Base-by-base conservation (phyloP, 257 asterid species). In the Salvia hispanica region DNA sequence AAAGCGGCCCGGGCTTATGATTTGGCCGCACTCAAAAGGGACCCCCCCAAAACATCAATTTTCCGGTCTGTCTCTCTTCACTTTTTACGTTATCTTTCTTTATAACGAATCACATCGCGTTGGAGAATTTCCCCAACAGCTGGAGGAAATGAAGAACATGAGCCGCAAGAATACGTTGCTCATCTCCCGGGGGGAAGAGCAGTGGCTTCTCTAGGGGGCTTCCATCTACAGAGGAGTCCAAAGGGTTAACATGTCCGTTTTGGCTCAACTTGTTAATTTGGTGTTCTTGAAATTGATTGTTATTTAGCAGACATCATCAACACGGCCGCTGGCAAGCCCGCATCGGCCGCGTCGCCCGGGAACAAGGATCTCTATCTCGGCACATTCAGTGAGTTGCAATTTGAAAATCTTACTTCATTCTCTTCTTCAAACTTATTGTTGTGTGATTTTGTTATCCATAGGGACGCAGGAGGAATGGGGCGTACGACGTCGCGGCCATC, bases 321-420 rank as follows among this genome's bases (percentile, higher is more conserved):
- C 99, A 94, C 55, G 99, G 99, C 13, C 82, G 99, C 28, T 94
- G 99, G 99, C 99, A 94, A 79, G 98, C 99, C 59, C 87, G 99
- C 36, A 95, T 95, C 0, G 99, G 99, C 80, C 87, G 99, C 3
- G 98, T 94, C 12, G 99, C 99, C n/a, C 0, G 99, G 99, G 25
- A 94, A 94, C 82, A 94, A 94, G 71, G 99, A 94, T 79, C 96
- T 94, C 40, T 94, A 94, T 67, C 88, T 94, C 3, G 99, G 99
- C 18, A 94, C 99, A 66, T 94, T 94, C 78, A 87, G 99, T 94
- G 47, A 82, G 97, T 80, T 1, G 10, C 2, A 18, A 39, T 10
- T 39, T 7, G 7, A 1, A 25, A 1, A 36, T 36, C 40, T 36
- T 36, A 0, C 4, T 4, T 0, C 5, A 36, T 36, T 4, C 1